Evolutionary conservation across 2,329 filamentous ascomycete genomes (phyloP), one percentile per base, ranked within the genome.

Genomic region (Thielaviopsis cerberus): DNA sequence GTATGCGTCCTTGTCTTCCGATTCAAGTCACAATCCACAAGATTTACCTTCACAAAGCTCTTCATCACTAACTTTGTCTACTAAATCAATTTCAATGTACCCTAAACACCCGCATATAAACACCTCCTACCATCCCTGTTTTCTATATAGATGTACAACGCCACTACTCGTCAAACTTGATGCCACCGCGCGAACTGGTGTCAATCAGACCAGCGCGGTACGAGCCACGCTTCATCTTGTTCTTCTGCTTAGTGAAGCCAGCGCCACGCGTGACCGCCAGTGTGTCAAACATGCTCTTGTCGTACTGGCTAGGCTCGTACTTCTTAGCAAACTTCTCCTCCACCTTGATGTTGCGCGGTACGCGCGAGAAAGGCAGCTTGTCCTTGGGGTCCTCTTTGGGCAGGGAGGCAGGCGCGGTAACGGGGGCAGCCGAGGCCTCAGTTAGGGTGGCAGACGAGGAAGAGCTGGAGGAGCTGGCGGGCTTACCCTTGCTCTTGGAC

Each of bases 171-270:
- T 96, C 89, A 71, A 98, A 98, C 74, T 94, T 96, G 74, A 95
- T 86, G 60, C 87, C 85, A 72, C 91, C 90, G 63, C 85, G 85
- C 22, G 83, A 82, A 15, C 77, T 72, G 57, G 91, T 86, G 68
- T 98, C 90, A 66, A 98, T 94, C 56, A 78, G 72, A 6, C 92
- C 92, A 51, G 92, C 92, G 53, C 86, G 82, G 76, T 95, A 98
- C 63, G 85, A 88, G 55, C 92, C 92, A 65, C 82, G 78, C 78
- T 89, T 90, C 79, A 89, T 92, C 78, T 98, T 98, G 74, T 98
- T 98, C 82, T 98, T 98, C 76, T 97, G 92, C 76, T 98, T 98
- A 61, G 91, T 97, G 73, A 98, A 98, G 3, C 88, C 89, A 74
- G 96, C 97, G 66, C 92, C 92, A 69, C 85, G 88, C 30, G 91